Conservation (phyloP, 192 early-diverging fungal species). For the Cetraspora pellucida region DNA sequence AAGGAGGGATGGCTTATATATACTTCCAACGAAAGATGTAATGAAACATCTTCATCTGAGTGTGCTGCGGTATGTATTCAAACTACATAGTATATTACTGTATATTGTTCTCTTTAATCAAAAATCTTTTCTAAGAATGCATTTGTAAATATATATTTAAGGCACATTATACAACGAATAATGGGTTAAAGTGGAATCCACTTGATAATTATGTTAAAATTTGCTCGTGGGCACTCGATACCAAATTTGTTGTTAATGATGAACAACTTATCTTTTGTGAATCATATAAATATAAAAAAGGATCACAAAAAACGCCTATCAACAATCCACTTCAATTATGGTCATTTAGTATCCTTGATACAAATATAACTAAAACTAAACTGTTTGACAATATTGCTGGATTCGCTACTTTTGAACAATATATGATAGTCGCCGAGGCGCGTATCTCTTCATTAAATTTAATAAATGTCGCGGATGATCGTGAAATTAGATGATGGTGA, state of each 20-base stretch:
- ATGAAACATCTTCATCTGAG: constrained; percentile 36
- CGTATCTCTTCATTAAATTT: background rate
- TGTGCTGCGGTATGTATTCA: constrained; percentile 58
- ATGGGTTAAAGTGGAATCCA: constrained; percentile 70
- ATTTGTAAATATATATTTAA: background rate
- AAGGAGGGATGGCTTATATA: constrained; percentile 84
- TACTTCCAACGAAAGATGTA: constrained; percentile 62
- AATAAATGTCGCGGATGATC: no score
- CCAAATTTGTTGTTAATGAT: constrained; percentile 56
- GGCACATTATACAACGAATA: constrained; percentile 70
- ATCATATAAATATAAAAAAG: constrained; percentile 63
- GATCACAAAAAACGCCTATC: constrained; percentile 52
- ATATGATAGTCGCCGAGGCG: constrained; percentile 79
- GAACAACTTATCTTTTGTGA: constrained; percentile 75
- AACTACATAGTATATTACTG: background rate
- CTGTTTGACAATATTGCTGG: constrained; percentile 75
- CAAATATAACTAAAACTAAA: constrained; percentile 43
- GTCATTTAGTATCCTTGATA: constrained; percentile 60
- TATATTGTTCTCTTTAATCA: no score
- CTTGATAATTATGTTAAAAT: constrained; percentile 70
- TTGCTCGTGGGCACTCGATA: constrained; percentile 71
- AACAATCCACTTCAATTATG: constrained; percentile 67
- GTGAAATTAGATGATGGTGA: no score
- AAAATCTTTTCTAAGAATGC: background rate
- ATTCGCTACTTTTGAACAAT: constrained; percentile 77